Conservation (phyloP, 345 rosid genomes). For the Pelargonium nanum region DNA sequence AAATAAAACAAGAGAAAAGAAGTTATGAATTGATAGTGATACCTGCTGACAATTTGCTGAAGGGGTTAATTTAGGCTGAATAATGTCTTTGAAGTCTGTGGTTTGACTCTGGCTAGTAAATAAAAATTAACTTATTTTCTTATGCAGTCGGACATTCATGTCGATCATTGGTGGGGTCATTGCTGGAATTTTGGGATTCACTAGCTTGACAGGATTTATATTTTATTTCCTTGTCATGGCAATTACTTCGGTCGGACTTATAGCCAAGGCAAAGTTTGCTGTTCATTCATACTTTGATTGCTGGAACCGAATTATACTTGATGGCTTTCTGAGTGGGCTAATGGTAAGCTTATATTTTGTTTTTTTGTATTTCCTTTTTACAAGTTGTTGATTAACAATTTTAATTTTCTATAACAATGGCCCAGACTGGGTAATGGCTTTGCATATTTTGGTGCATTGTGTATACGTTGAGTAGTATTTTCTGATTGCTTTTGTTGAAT, state of each 20-base stretch:
- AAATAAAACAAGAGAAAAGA: background rate
- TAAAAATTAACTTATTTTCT: background rate
- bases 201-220: slow-evolving; percentile 69
- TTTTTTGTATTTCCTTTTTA: background rate
- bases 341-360: slow-evolving; percentile 42
- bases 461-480: no score
- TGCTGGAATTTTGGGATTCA: slow-evolving; percentile 88
- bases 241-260: slow-evolving; percentile 67
- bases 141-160: slow-evolving; percentile 85
- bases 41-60: background rate
- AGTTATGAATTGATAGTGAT: background rate
- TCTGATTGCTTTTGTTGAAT: no score
- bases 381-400: background rate
- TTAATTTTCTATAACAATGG: background rate
- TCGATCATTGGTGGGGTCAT: slow-evolving; percentile 82
- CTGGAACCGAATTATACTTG: slow-evolving; percentile 63
- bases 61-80: background rate
- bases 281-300: slow-evolving; percentile 63
- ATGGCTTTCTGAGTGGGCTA: slow-evolving; percentile 86
- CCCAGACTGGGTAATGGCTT: background rate
- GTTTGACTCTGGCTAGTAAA: background rate
- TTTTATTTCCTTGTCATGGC: slow-evolving; percentile 78
- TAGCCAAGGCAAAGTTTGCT: slow-evolving; percentile 79
- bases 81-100: background rate
- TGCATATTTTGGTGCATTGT: no score